Evolutionary conservation across 1,284 basidiomycete species (phyloP).

Genomic region (Cryptococcus jaspeensis): DNA sequence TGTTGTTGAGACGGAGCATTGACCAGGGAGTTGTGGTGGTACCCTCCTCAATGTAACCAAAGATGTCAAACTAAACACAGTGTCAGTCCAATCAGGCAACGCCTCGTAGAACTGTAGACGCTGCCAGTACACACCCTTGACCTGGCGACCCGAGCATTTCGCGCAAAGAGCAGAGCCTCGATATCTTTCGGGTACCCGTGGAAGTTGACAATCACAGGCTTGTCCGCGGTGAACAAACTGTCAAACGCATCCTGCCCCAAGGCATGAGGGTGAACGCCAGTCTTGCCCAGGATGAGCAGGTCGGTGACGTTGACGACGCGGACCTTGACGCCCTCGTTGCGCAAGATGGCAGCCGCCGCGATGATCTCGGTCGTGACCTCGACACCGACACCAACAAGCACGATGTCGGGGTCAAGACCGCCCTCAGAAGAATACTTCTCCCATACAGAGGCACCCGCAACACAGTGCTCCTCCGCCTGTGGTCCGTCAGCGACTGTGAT

Average conservation of each 20-base stretch:
- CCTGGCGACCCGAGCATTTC: conserved; percentile 47
- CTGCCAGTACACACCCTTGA: conserved; percentile 29
- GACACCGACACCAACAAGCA: conserved; percentile 54
- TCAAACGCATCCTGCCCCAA: conserved; percentile 64
- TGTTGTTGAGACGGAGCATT: conserved; percentile 54
- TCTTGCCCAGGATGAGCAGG: conserved; percentile 67
- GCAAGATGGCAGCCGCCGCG: conserved; percentile 69
- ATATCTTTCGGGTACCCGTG: conserved; percentile 60
- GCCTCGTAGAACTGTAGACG: not conserved
- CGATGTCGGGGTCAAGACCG: conserved; percentile 56
- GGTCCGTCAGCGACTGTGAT: not conserved
- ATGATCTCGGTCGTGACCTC: conserved; percentile 55
- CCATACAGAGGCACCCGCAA: conserved; percentile 63
- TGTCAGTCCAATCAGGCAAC: conserved; percentile 1
- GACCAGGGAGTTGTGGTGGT: conserved; percentile 56
- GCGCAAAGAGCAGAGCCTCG: conserved; percentile 46
- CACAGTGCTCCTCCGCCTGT: conserved; percentile 61
- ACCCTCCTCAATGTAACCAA: conserved; percentile 54
- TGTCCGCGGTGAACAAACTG: conserved; percentile 68
- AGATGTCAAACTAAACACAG: conserved; percentile 45
- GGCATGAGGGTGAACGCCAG: conserved; percentile 72
- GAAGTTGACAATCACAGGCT: conserved; percentile 74
- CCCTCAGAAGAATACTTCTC: conserved; percentile 52
- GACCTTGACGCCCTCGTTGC: conserved; percentile 64
- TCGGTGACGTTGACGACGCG: conserved; percentile 75